Evolutionary conservation across 2,329 filamentous ascomycete species (phyloP), one percentile per base, ranked within the genome.

Genomic region (Elsinoe perseae): DNA sequence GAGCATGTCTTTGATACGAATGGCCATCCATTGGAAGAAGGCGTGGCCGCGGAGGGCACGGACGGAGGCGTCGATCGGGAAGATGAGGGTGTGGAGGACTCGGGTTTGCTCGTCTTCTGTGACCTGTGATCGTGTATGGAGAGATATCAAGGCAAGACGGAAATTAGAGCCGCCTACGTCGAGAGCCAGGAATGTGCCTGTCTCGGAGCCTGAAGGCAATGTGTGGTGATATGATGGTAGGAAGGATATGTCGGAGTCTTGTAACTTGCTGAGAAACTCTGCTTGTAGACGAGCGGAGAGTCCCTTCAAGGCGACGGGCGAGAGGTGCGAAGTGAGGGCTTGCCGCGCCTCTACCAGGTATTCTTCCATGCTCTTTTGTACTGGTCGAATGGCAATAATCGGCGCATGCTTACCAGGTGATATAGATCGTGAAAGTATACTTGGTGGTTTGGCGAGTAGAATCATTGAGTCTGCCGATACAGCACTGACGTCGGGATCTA

Each of bases 1-100:
- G 48, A 84, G 69, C 67, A 80, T 79, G 7, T 76, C 72, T 42
- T 76, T 74, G 57, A 85, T 83, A 58, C 77, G 76, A 48, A 73
- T 73, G 4, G 81, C 82, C 77, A 85, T 83, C 82, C 82, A 85
- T 64, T 83, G 80, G 64, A 85, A 85, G 66, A 85, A 85, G 1
- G 73, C 70, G 21, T 73, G 74, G 1, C 81, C 82, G 57, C 75
- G 71, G 58, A 84, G 68, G 44, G 74, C 68, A 53, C 80, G 78
- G 50, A 83, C 76, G 12, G 69, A 64, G 59, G 80, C 76, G 63
- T 82, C 78, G 60, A 85, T 84, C 50, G 71, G 71, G 61, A 76
- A 80, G 43, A 74, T 77, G 34, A 75, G 72, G 68, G 81, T 80
- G 57, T 73, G 73, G 54, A 79, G 69, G 56, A 84, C 81, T 58